A percentile compares a stretch with the other conserved stretches of the same genome.
Evolutionary conservation across 768 basidiomycete species (phyloP).

Genomic region (Phanerochaete carnosa): DNA sequence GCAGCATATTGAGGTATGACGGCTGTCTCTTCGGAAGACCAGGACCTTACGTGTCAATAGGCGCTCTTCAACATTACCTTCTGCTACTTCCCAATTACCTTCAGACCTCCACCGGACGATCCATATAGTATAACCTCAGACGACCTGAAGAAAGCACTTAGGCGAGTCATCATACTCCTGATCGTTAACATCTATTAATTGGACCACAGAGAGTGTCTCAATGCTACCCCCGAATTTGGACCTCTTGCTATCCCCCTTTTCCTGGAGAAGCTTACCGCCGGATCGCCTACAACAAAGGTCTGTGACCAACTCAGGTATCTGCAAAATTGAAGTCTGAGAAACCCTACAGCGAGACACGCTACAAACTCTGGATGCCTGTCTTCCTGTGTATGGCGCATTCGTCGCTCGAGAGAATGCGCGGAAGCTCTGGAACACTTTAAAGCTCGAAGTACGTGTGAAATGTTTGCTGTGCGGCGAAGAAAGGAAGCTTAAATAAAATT

Average conservation of each 20-base stretch:
- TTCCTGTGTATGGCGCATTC: slow-evolving; percentile 79
- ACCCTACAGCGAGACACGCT: slow-evolving; percentile 73
- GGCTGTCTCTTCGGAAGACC: slow-evolving; percentile 15
- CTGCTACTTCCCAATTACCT: slow-evolving; percentile 98
- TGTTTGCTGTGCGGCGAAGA: too few species aligned
- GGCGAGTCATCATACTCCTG: slow-evolving; percentile 35
- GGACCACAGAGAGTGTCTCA: slow-evolving; percentile 56
- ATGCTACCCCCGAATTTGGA: slow-evolving; percentile 80
- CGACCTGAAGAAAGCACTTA: slow-evolving; percentile 71
- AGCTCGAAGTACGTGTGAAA: slow-evolving; percentile 68
- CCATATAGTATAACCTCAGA: slow-evolving; percentile 90
- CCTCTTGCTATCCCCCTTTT: slow-evolving; percentile 83
- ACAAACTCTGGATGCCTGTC: slow-evolving; percentile 67
- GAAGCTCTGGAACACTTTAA: slow-evolving; percentile 88
- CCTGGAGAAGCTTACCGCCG: slow-evolving; percentile 85
- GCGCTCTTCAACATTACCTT: slow-evolving; percentile 92
- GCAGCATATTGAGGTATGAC: slow-evolving; percentile 66
- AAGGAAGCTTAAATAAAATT: not conserved
- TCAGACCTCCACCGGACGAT: slow-evolving; percentile 90
- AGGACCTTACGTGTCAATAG: slow-evolving; percentile 35
- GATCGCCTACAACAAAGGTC: slow-evolving; percentile 82
- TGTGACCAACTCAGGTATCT: slow-evolving; percentile 8
- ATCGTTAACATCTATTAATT: not conserved
- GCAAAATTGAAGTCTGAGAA: not conserved
- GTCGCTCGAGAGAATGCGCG: slow-evolving; percentile 59